phyloP scores from a whole-genome alignment of 331 rosid genomes.

The Acacia pycnantha region DNA sequence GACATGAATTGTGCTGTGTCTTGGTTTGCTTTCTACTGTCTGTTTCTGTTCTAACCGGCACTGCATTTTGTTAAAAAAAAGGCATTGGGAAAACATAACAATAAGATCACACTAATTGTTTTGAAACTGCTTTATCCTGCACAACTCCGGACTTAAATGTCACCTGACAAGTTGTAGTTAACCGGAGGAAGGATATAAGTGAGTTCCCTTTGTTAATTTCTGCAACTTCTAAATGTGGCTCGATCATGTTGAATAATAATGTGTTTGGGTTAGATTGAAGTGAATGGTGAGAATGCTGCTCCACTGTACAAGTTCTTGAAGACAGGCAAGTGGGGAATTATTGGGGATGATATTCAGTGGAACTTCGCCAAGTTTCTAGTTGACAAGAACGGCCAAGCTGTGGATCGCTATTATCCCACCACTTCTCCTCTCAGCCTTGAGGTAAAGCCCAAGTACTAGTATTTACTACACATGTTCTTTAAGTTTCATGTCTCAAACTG shows the following conservation, averaged over 20 bases:
- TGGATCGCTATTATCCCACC: slow-evolving; percentile 67
- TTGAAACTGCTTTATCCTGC: background rate
- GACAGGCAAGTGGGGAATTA: slow-evolving; percentile 60
- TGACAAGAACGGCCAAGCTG: slow-evolving; percentile 63
- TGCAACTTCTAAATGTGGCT: slow-evolving; percentile 1
- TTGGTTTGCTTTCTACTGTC: background rate
- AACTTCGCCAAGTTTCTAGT: slow-evolving; percentile 75
- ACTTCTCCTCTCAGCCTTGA: slow-evolving; percentile 71
- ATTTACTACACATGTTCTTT: background rate
- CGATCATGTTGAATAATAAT: background rate
- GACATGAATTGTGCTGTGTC: background rate
- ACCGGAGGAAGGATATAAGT: background rate
- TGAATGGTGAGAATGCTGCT: slow-evolving; percentile 58
- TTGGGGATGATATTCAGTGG: slow-evolving; percentile 72
- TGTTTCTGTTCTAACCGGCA: background rate
- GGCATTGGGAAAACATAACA: background rate
- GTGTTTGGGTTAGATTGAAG: slow-evolving; percentile 56
- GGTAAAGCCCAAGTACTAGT: slow-evolving; percentile 41
- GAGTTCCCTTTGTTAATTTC: background rate
- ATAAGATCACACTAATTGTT: background rate
- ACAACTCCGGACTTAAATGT: background rate
- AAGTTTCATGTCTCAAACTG: background rate
- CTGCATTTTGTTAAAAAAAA: background rate
- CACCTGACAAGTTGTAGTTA: background rate
- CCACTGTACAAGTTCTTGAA: slow-evolving; percentile 69